Evolutionary conservation across 2,329 filamentous ascomycete species (phyloP).

Genomic region (Diaporthe caulivora): DNA sequence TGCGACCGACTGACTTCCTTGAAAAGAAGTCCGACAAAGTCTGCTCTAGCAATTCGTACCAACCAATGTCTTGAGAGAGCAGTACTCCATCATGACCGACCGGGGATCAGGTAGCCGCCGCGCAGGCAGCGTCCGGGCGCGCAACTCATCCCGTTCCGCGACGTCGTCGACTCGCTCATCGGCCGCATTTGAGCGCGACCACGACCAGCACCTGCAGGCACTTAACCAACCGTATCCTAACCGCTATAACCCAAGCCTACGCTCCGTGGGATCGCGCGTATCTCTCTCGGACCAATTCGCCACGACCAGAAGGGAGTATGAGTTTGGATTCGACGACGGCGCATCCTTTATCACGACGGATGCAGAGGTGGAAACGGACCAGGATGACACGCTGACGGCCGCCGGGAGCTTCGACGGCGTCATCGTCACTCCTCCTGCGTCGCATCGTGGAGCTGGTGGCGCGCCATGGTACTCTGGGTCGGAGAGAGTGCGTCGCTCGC

Average conservation of each 20-base stretch:
- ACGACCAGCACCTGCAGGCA: conserved; percentile 18
- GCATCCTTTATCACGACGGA: conserved; percentile 55
- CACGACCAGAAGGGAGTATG: conserved; percentile 58
- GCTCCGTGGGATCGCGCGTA: conserved; percentile 57
- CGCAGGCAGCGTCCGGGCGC: neutral
- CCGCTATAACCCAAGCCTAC: conserved; percentile 42
- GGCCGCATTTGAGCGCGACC: conserved; percentile 21
- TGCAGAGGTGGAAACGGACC: neutral
- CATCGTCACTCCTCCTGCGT: conserved; percentile 28
- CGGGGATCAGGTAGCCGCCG: conserved; percentile 14
- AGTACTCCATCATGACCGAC: conserved; percentile 6
- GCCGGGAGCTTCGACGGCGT: conserved; percentile 35
- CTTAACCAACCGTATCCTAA: neutral
- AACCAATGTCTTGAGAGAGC: conserved; percentile 20
- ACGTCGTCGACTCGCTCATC: conserved; percentile 36
- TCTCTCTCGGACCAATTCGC: conserved; percentile 63
- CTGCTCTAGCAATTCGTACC: neutral
- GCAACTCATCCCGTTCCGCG: conserved; percentile 28
- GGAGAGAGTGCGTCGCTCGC: conserved; percentile 20
- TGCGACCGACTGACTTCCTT: neutral
- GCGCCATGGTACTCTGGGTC: neutral
- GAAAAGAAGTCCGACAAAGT: neutral
- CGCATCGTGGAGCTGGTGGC: neutral
- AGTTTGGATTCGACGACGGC: conserved; percentile 62
- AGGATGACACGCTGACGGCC: conserved; percentile 42